A percentile compares a stretch with the other conserved stretches of the same genome.
phyloP scores from a whole-genome alignment of 345 rosid species.

The Aquilaria sinensis region DNA sequence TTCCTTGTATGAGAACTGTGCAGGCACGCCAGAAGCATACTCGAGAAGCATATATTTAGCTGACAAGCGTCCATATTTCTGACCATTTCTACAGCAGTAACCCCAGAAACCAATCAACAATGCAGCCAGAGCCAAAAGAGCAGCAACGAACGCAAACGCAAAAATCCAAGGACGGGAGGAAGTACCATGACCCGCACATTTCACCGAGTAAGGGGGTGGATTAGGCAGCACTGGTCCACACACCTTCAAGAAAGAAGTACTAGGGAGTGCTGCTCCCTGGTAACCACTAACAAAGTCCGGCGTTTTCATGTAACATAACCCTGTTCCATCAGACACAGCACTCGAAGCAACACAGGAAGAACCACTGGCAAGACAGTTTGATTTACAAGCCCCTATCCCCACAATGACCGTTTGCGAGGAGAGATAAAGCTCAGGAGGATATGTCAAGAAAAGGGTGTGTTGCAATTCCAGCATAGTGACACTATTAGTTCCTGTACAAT shows the following conservation, averaged over 20 bases:
- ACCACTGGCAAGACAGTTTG: slow-evolving; percentile 33
- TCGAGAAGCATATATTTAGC: slow-evolving; percentile 44
- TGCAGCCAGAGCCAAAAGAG: slow-evolving; percentile 27
- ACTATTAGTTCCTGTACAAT: slow-evolving; percentile 28
- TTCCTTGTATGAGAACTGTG: slow-evolving; percentile 50
- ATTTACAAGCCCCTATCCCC: slow-evolving; percentile 43
- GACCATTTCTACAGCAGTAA: slow-evolving; percentile 36
- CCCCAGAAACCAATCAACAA: slow-evolving; percentile 45
- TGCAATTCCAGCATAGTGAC: slow-evolving; percentile 42
- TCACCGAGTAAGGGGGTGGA: slow-evolving; percentile 14
- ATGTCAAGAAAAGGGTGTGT: slow-evolving; percentile 33
- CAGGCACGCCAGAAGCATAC: slow-evolving; percentile 57
- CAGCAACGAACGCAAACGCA: slow-evolving; percentile 22
- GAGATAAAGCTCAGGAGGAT: slow-evolving; percentile 17
- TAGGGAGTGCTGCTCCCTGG: slow-evolving; percentile 34
- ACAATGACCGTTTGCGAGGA: slow-evolving; percentile 20
- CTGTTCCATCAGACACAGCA: slow-evolving; percentile 52
- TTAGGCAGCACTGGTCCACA: slow-evolving; percentile 43
- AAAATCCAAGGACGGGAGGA: slow-evolving; percentile 31
- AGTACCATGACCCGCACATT: slow-evolving; percentile 8
- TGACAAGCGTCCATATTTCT: slow-evolving; percentile 30
- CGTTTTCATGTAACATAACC: slow-evolving; percentile 46
- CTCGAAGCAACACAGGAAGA: slow-evolving; percentile 49
- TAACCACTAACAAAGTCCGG: slow-evolving; percentile 50
- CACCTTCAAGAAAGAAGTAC: slow-evolving; percentile 55